Evolutionary conservation across 345 rosid species (phyloP).

Genomic region (Adansonia digitata): DNA sequence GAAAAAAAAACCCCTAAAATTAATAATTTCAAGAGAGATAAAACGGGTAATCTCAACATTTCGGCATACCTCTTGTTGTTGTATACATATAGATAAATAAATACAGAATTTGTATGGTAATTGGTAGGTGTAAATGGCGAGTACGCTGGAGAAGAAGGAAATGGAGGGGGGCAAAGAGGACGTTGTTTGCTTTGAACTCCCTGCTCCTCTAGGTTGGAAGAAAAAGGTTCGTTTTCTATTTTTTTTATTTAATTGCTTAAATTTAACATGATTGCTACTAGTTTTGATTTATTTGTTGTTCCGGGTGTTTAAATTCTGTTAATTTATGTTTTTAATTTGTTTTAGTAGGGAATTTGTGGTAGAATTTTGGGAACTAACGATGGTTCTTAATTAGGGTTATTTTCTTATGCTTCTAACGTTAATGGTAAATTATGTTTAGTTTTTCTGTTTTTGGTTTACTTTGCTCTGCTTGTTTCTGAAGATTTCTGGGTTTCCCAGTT

Average conservation of each 20-base stretch:
- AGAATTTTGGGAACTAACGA: slow-evolving; percentile 1
- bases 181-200: slow-evolving; percentile 19
- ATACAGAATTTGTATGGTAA: slow-evolving; percentile 6
- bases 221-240: slow-evolving; percentile 21
- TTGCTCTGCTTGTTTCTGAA: not conserved
- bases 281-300: not conserved
- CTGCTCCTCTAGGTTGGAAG: slow-evolving; percentile 38
- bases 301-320: not conserved
- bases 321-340: not conserved
- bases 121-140: slow-evolving; percentile 25
- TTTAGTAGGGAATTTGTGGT: not conserved
- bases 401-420: not conserved
- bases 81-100: not conserved
- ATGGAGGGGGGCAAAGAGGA: slow-evolving; percentile 6
- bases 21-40: not conserved
- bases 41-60: not conserved
- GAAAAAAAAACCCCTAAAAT: not conserved
- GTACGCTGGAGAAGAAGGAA: slow-evolving; percentile 10
- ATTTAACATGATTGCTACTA: not conserved
- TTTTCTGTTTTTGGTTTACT: not conserved
- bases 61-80: not conserved
- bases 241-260: not conserved
- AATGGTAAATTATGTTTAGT: not conserved
- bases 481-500: not conserved
- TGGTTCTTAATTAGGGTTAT: not conserved